Evolutionary conservation across 73 alveolate genomes (phyloP), one percentile per base, ranked within the genome.

Genomic region (Paramecium octaurelia): DNA sequence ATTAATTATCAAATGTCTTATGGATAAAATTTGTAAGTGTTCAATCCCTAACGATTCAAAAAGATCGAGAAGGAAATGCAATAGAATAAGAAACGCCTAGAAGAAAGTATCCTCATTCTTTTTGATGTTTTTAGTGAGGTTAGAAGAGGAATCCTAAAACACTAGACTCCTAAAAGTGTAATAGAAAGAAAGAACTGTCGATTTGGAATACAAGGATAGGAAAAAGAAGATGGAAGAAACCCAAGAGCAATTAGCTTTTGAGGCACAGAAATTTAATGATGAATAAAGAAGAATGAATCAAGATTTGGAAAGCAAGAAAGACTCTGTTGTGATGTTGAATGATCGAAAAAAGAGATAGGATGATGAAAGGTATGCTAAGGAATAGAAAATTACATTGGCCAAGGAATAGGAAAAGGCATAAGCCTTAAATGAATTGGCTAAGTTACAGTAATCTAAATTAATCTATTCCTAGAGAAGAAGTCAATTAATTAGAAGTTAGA

Each of bases 1-100:
- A 16, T 2, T 54, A 16, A n/a, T 18, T 64, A 64, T 64, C 24
- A 27, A 73, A 73, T 73, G 87, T 73, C 87, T 12, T 73, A 73
- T 73, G 87, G 87, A 38, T 73, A 73, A 73, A 73, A 73, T 73
- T 73, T 73, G 29, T 73, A 73, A 43, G 87, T 73, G 12, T 73
- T 73, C 59, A 73, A 73, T 40, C 87, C 87, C 18, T 43, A 73
- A 18, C 6, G 46, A 73, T 73, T 73, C 87, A 73, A 73, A 38
- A 73, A 73, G 31, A 73, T 73, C 3, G 87, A 73, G 38, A 73
- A 73, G 38, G 87, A 73, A 38, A 16, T 73, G 24, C 36, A 34
- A 38, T 73, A 5, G 7, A 73, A 73, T 38, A 73, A 73, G 6
- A 73, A 73, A 58, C 38, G 20, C 16, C n/a, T 73, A 16, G 87